Evolutionary conservation across 371 early-diverging fungal genomes (phyloP).

Genomic region (Actinomucor elegans): DNA sequence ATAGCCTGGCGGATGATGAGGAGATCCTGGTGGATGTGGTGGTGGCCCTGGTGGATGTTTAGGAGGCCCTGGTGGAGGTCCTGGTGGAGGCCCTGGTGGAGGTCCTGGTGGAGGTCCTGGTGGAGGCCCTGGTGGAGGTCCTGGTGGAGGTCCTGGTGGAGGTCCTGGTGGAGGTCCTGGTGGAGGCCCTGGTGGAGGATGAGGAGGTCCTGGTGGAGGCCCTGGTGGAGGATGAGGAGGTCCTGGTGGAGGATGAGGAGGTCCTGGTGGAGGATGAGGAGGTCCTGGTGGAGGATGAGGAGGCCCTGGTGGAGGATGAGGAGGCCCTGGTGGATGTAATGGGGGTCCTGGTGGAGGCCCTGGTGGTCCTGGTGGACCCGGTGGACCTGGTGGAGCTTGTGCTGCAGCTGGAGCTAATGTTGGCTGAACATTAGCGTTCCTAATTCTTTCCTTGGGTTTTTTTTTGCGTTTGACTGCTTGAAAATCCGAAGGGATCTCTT

Average conservation of each 20-base stretch:
- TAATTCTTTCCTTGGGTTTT: background rate
- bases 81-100: background rate
- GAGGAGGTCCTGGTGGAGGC: background rate
- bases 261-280: background rate
- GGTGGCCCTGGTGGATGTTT: background rate
- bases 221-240: background rate
- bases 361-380: background rate
- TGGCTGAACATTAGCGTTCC: background rate
- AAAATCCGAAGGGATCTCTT: too few species aligned
- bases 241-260: background rate
- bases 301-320: background rate
- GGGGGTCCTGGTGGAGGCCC: background rate
- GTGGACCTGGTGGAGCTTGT: background rate
- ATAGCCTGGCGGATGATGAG: background rate
- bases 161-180: background rate
- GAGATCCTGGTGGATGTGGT: background rate
- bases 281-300: background rate
- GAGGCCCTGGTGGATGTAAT: background rate
- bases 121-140: background rate
- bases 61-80: background rate
- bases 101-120: background rate
- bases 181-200: background rate
- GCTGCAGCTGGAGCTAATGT: background rate
- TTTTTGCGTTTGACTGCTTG: constrained; percentile 4
- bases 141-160: background rate